A percentile compares a stretch with the other conserved stretches of the same genome.
phyloP scores from a whole-genome alignment of 306 rosid species.

The Sicyos baderoa region DNA sequence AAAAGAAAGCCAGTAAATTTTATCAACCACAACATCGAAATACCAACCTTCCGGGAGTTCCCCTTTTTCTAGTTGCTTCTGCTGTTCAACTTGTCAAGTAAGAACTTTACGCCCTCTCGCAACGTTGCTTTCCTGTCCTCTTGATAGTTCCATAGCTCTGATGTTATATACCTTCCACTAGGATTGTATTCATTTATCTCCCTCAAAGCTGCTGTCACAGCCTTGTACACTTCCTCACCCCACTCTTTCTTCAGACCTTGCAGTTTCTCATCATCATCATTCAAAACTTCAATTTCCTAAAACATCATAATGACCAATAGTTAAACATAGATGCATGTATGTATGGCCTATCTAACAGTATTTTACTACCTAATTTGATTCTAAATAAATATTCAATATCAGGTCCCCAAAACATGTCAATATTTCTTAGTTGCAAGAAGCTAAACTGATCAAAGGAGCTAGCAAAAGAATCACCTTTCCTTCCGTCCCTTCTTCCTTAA shows the following conservation, averaged over 20 bases:
- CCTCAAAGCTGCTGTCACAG: slow-evolving; percentile 39
- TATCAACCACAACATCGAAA: slow-evolving; percentile 8
- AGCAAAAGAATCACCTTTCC: slow-evolving; percentile 26
- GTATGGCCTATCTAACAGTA: neutral
- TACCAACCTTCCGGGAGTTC: slow-evolving; percentile 21
- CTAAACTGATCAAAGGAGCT: slow-evolving; percentile 4
- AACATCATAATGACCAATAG: neutral
- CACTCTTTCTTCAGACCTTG: slow-evolving; percentile 29
- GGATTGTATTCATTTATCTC: slow-evolving; percentile 57
- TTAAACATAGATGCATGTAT: slow-evolving; percentile 11
- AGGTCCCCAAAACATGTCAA: neutral
- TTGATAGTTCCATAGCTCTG: slow-evolving; percentile 49
- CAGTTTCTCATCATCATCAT: slow-evolving; percentile 43
- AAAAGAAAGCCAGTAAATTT: neutral
- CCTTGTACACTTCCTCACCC: slow-evolving; percentile 37
- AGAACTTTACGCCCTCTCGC: slow-evolving; percentile 28
- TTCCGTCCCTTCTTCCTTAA: slow-evolving; percentile 33
- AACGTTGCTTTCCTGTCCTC: slow-evolving; percentile 36
- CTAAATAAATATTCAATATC: neutral
- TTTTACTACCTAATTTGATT: neutral
- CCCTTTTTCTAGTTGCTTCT: slow-evolving; percentile 9
- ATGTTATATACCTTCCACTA: slow-evolving; percentile 45
- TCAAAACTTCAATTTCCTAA: slow-evolving; percentile 31
- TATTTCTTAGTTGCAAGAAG: slow-evolving; percentile 8
- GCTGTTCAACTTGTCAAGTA: slow-evolving; percentile 21